phyloP scores from a whole-genome alignment of 2,329 filamentous ascomycete species.

The Teratosphaeria epicoccoides region DNA sequence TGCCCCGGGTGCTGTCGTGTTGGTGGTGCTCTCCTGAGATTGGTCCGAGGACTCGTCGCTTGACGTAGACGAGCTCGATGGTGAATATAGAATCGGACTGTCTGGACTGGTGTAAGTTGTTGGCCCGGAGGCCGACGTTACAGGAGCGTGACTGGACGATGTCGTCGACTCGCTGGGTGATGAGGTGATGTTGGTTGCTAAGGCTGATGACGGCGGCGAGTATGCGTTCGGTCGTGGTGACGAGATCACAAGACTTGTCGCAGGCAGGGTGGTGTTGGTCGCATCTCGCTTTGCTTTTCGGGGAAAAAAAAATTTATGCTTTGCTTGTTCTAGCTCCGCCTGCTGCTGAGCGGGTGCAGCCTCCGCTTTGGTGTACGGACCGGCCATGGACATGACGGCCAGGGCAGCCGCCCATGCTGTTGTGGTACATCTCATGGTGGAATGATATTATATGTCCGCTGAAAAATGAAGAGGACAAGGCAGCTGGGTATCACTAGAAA shows the following conservation, averaged over 20 bases:
- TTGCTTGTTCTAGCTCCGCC: conserved; percentile 22
- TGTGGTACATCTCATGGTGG: conserved; percentile 34
- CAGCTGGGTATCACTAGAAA: background rate
- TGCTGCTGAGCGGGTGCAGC: conserved; percentile 36
- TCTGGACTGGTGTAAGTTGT: background rate
- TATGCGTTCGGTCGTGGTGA: background rate
- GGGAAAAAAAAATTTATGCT: conserved; percentile 39
- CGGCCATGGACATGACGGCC: conserved; percentile 33
- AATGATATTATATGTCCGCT: conserved; percentile 7
- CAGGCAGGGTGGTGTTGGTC: conserved; percentile 2
- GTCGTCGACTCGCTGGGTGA: background rate
- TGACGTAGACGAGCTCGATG: background rate
- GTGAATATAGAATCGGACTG: too few species aligned
- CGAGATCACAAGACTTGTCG: background rate
- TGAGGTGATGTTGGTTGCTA: background rate
- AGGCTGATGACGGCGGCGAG: background rate
- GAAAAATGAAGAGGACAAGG: conserved; percentile 6
- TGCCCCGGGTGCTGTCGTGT: background rate
- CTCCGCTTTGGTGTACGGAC: conserved; percentile 37
- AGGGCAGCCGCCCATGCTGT: conserved; percentile 38
- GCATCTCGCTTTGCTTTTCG: conserved; percentile 34
- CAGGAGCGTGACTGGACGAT: background rate
- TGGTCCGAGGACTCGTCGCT: too few species aligned
- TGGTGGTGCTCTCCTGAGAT: background rate
- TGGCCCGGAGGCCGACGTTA: background rate